Conservation (phyloP, 1,284 basidiomycete genomes). For the Stygiomarasmius scandens region DNA sequence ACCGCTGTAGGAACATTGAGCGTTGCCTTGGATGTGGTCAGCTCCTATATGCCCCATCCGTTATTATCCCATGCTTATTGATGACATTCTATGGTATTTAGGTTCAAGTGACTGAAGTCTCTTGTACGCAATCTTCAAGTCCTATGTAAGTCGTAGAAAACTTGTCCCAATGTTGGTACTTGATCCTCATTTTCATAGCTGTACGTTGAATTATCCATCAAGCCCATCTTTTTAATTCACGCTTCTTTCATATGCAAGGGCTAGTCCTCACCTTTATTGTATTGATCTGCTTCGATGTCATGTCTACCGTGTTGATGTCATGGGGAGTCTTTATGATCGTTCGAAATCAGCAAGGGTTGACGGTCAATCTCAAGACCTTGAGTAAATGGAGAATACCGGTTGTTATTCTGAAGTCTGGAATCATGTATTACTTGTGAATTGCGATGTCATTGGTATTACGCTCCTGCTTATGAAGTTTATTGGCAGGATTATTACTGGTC, state of each 20-base stretch:
- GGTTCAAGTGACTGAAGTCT: not conserved
- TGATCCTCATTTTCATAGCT: not conserved
- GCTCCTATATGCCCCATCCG: no score
- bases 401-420: not conserved
- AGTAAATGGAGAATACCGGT: not conserved
- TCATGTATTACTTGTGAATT: slow-evolving; percentile 1
- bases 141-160: not conserved
- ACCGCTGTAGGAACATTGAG: not conserved
- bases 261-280: slow-evolving; percentile 4
- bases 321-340: not conserved
- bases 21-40: slow-evolving; percentile 1
- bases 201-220: not conserved
- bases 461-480: no score
- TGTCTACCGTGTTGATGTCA: not conserved
- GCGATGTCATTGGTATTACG: not conserved
- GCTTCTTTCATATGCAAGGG: not conserved
- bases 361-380: not conserved
- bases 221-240: not conserved
- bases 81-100: no score
- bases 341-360: not conserved
- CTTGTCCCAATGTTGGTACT: not conserved
- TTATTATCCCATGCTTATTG: no score
- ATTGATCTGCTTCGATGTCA: slow-evolving; percentile 2
- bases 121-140: slow-evolving; percentile 1
- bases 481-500: not conserved